These are phyloP conservation scores for Syzygium aqueum DNA, from an alignment of 345 rosid genomes.

Conservation along the genomic window DNA sequence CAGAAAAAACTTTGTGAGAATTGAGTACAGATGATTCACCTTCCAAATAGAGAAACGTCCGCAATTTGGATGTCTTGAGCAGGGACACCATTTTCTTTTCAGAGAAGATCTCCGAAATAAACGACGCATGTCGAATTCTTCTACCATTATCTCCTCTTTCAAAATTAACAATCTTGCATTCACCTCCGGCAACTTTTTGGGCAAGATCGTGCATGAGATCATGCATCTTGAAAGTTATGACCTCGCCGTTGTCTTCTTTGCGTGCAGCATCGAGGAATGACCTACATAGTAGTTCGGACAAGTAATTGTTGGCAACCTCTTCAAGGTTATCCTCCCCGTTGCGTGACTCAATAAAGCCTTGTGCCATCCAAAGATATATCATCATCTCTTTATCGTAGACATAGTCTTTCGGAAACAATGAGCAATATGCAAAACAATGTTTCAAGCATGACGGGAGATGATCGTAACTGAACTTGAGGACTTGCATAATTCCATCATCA, in stretches of 20 bases:
- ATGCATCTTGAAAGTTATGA: background rate
- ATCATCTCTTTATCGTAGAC: no score
- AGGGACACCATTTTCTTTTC: background rate
- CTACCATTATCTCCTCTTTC: background rate
- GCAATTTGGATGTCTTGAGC: background rate
- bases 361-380: no score
- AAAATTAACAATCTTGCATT: background rate
- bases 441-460: background rate
- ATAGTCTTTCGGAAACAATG: no score
- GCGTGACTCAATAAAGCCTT: no score
- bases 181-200: background rate
- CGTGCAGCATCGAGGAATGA: no score
- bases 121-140: background rate
- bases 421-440: background rate
- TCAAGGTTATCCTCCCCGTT: no score
- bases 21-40: background rate
- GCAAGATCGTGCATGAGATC: background rate
- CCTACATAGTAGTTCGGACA: no score
- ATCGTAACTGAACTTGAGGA: background rate
- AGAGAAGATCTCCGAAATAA: accelerated
- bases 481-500: background rate
- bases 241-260: background rate
- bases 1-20: background rate
- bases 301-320: no score
- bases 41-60: background rate